Percentiles rank a stretch among this genome's conserved stretches.
These are phyloP conservation scores for Penicillium crystallinum DNA, from an alignment of 495 filamentous ascomycete species.

Conservation along the genomic window DNA sequence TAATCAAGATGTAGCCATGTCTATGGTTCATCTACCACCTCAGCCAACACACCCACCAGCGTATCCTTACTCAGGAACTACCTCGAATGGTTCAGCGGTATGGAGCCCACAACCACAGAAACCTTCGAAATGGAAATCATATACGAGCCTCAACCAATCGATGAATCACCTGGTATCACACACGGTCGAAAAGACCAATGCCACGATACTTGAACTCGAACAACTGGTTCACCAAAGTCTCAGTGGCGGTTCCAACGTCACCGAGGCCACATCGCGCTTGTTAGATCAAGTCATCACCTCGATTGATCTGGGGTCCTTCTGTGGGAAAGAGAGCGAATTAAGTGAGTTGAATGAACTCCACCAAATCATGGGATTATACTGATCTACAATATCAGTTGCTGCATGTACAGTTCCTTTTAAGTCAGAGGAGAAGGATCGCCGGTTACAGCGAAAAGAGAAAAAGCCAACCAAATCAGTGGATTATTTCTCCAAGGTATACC, in stretches of 20 bases:
- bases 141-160: constrained; percentile 9
- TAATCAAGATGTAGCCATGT: neutral
- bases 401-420: constrained; percentile 17
- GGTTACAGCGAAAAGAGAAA: neutral
- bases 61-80: neutral
- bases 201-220: constrained; percentile 17
- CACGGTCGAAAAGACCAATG: constrained; percentile 14
- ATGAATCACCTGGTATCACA: constrained; percentile 13
- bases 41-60: neutral
- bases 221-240: constrained; percentile 12
- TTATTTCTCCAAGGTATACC: constrained; percentile 71
- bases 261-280: constrained; percentile 33
- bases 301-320: constrained; percentile 63
- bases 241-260: constrained; percentile 31
- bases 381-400: constrained; percentile 16
- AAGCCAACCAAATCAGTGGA: constrained; percentile 25
- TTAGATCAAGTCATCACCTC: constrained; percentile 60
- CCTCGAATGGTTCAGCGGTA: neutral
- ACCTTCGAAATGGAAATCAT: constrained; percentile 14
- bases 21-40: neutral
- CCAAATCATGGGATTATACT: neutral
- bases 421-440: constrained; percentile 8
- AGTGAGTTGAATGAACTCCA: constrained; percentile 20
- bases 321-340: constrained; percentile 58
- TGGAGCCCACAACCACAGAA: neutral